phyloP scores from a whole-genome alignment of 164 flowering plant species.

The Annona squamosa region DNA sequence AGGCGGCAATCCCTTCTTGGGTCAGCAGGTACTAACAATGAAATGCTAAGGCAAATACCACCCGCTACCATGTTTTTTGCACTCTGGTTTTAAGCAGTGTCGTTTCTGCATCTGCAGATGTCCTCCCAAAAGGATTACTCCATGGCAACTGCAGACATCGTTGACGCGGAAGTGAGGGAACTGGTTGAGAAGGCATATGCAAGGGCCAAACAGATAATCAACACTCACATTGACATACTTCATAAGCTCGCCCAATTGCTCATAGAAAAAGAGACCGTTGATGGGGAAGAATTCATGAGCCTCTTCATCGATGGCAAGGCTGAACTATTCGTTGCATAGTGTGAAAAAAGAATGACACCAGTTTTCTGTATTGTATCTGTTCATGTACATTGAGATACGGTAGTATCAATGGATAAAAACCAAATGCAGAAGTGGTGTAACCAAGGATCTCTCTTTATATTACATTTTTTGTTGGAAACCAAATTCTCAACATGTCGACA shows the following conservation, averaged over 20 bases:
- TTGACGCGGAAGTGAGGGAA: conserved; percentile 92
- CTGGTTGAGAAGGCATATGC: conserved; percentile 74
- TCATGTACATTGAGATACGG: conserved; percentile 11
- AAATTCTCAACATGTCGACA: conserved; percentile 19
- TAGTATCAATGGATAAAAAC: conserved; percentile 1
- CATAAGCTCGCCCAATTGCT: conserved; percentile 92
- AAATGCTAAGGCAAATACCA: neutral
- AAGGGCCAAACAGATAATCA: conserved; percentile 68
- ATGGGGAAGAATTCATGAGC: conserved; percentile 97
- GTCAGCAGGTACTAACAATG: conserved; percentile 58
- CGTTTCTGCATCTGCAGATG: conserved; percentile 50
- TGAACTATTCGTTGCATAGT: conserved; percentile 53
- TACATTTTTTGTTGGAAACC: conserved; percentile 21
- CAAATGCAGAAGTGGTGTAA: conserved; percentile 13
- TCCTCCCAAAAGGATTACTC: conserved; percentile 92
- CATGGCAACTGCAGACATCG: conserved; percentile 97
- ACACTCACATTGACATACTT: conserved; percentile 82
- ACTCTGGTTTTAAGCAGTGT: neutral
- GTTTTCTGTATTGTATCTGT: conserved; percentile 7
- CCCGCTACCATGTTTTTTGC: neutral
- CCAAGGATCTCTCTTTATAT: conserved; percentile 19
- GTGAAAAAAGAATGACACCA: neutral
- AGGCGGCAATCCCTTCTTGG: conserved; percentile 95
- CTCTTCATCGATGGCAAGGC: conserved; percentile 96
- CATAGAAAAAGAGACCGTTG: conserved; percentile 93